A percentile compares a stretch with the other conserved stretches of the same genome.
Conservation (phyloP, 2,329 filamentous ascomycete species). For the Sporothrix phasma region DNA sequence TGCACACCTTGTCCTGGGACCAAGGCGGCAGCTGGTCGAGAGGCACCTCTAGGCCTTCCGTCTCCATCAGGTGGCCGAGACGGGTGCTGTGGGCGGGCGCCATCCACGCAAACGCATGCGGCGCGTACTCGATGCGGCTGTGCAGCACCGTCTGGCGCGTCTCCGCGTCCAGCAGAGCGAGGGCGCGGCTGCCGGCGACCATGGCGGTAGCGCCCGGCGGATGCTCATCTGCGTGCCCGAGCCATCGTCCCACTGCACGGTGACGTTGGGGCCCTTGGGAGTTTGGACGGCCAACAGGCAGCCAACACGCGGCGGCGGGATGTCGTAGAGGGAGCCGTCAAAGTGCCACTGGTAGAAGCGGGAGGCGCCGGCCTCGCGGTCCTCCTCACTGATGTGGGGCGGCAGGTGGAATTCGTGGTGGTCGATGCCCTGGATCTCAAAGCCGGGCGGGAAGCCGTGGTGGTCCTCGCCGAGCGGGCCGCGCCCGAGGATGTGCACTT, state of each 20-base stretch:
- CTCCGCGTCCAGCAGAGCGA: conserved; percentile 24
- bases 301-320: conserved; percentile 28
- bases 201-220: conserved; percentile 28
- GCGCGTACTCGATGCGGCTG: conserved; percentile 29
- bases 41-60: conserved; percentile 22
- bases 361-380: conserved; percentile 26
- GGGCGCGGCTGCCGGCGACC: conserved; percentile 22
- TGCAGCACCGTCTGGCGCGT: conserved; percentile 23
- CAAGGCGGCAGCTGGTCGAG: conserved; percentile 26
- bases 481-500: conserved; percentile 30
- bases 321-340: conserved; percentile 27
- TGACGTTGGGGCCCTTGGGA: conserved; percentile 24
- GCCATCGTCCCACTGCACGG: conserved; percentile 27
- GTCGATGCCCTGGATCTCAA: conserved; percentile 30
- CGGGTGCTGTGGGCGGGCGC: conserved; percentile 26
- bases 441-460: conserved; percentile 29
- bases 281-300: conserved; percentile 28
- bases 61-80: conserved; percentile 27
- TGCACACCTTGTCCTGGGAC: conserved; percentile 24
- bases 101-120: conserved; percentile 31
- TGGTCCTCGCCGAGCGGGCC: conserved; percentile 27
- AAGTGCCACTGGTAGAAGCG: conserved; percentile 31
- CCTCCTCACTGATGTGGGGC: conserved; percentile 28
- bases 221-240: conserved; percentile 27
- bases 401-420: conserved; percentile 30